These are phyloP conservation scores for Alternaria panax DNA, from an alignment of 2,329 filamentous ascomycete species.

Conservation along the genomic window DNA sequence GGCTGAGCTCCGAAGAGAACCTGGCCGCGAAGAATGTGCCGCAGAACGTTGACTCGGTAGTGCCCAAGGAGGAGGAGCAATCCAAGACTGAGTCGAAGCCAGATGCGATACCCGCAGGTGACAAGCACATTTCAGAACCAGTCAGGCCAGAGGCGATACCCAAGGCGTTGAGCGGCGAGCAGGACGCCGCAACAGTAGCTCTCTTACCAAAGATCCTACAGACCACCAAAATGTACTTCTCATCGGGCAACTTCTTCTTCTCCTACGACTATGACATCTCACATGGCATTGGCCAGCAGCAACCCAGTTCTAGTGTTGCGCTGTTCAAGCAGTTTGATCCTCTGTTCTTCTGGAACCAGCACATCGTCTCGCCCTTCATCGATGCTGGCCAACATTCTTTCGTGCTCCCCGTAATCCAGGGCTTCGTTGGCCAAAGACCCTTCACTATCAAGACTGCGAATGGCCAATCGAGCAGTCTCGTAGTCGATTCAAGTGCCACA, in stretches of 20 bases:
- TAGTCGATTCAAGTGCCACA: constrained; percentile 45
- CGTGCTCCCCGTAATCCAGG: constrained; percentile 85
- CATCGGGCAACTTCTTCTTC: constrained; percentile 86
- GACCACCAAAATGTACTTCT: constrained; percentile 84
- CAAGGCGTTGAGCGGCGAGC: constrained; percentile 41
- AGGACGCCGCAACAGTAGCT: constrained; percentile 42
- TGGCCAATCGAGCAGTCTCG: constrained; percentile 37
- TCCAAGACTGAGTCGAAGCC: constrained; percentile 26
- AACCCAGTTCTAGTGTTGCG: constrained; percentile 60
- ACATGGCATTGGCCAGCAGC: constrained; percentile 61
- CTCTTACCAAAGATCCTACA: constrained; percentile 84
- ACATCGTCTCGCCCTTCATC: constrained; percentile 77
- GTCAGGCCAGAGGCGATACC: constrained; percentile 47
- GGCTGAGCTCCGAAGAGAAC: constrained; percentile 65
- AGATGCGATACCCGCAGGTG: constrained; percentile 31
- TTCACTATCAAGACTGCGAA: constrained; percentile 73
- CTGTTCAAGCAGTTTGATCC: constrained; percentile 77
- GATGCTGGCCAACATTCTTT: constrained; percentile 74
- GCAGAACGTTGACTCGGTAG: constrained; percentile 42
- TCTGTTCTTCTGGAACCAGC: constrained; percentile 89
- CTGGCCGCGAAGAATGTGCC: constrained; percentile 46
- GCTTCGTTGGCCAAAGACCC: constrained; percentile 85
- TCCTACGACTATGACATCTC: constrained; percentile 96
- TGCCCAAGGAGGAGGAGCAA: constrained; percentile 34
- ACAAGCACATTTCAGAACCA: constrained; percentile 25